Conservation (phyloP, 768 basidiomycete species). For the Calocybe gangraenosa region DNA sequence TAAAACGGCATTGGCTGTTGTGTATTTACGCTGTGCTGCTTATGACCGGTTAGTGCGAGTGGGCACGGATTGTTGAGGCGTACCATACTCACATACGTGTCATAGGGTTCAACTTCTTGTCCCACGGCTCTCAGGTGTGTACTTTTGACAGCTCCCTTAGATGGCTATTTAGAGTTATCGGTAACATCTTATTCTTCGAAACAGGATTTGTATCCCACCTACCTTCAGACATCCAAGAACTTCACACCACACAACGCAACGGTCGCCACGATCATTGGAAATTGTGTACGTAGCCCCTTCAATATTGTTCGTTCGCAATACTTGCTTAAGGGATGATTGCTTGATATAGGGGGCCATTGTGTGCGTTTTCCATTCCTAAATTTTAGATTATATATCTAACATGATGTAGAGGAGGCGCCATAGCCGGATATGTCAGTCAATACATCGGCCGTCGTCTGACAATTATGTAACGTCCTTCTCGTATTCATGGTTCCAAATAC, state of each 20-base stretch:
- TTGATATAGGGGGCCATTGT: slow-evolving; percentile 17
- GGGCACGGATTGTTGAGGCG: neutral
- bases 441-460: slow-evolving; percentile 20
- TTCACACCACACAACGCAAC: slow-evolving; percentile 46
- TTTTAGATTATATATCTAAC: neutral
- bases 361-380: slow-evolving; percentile 5
- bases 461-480: slow-evolving; percentile 15
- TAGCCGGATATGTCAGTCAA: slow-evolving; percentile 19
- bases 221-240: slow-evolving; percentile 49
- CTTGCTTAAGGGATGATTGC: neutral
- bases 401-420: slow-evolving; percentile 14
- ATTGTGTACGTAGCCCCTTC: slow-evolving; percentile 29
- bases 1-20: slow-evolving; percentile 75
- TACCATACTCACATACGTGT: neutral
- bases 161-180: neutral
- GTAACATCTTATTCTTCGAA: slow-evolving; percentile 22
- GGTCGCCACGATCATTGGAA: slow-evolving; percentile 66
- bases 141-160: slow-evolving; percentile 15
- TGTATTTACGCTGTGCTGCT: slow-evolving; percentile 71
- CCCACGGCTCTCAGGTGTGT: slow-evolving; percentile 44
- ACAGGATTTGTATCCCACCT: slow-evolving; percentile 61
- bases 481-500: neutral
- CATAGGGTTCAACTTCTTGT: slow-evolving; percentile 51
- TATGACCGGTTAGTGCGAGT: slow-evolving; percentile 14
- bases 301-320: neutral